These are phyloP conservation scores for Leptomonas seymouri DNA, from an alignment of 208 protist genomes.

Conservation along the genomic window DNA sequence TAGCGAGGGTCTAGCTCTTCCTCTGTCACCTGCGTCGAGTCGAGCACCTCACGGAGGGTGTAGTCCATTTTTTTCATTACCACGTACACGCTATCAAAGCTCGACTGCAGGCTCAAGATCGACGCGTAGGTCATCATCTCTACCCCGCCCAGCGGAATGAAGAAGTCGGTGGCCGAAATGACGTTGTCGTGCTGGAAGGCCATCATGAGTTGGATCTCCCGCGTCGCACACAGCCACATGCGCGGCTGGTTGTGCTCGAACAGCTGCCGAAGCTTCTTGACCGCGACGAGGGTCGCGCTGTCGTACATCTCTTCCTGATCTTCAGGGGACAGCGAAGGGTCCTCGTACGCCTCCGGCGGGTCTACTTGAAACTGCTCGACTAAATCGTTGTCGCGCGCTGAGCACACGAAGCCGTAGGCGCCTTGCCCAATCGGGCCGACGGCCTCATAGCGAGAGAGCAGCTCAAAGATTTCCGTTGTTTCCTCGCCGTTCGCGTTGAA, in stretches of 20 bases:
- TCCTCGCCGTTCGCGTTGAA: slow-evolving; percentile 57
- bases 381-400: slow-evolving; percentile 68
- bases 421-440: slow-evolving; percentile 67
- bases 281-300: slow-evolving; percentile 59
- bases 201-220: slow-evolving; percentile 88
- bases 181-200: slow-evolving; percentile 84
- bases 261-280: slow-evolving; percentile 80
- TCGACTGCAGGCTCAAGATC: slow-evolving; percentile 47
- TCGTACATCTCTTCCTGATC: slow-evolving; percentile 70
- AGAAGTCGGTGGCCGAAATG: slow-evolving; percentile 78
- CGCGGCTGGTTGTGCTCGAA: slow-evolving; percentile 82
- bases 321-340: slow-evolving; percentile 37
- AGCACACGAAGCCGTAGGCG: slow-evolving; percentile 81
- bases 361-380: slow-evolving; percentile 54
- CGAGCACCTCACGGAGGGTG: slow-evolving; percentile 85
- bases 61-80: slow-evolving; percentile 92
- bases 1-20: slow-evolving; percentile 32
- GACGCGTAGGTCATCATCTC: slow-evolving; percentile 76
- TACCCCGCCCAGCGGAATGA: slow-evolving; percentile 80
- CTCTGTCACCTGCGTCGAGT: slow-evolving; percentile 45
- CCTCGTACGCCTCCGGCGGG: slow-evolving; percentile 55
- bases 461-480: slow-evolving; percentile 73
- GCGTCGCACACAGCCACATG: slow-evolving; percentile 86
- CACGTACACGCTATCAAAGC: slow-evolving; percentile 85
- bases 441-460: slow-evolving; percentile 76